phyloP scores from a whole-genome alignment of 2,329 filamentous ascomycete genomes.

The Stagonosporopsis chrysanthemi region DNA sequence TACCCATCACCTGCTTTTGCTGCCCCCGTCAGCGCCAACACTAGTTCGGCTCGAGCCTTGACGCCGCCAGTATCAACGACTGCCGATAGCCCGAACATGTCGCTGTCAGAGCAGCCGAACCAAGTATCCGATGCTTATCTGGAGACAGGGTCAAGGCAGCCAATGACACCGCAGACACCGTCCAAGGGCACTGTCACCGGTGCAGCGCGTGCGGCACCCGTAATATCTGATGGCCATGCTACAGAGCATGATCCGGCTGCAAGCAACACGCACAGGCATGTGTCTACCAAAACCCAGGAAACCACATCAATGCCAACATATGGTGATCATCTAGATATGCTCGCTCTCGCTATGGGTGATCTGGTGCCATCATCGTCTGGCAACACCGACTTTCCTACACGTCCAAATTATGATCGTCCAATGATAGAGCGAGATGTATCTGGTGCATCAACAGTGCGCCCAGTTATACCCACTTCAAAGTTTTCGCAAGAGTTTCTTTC shows the following conservation, averaged over 20 bases:
- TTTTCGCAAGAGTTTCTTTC: slow-evolving; percentile 1
- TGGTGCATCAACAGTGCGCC: slow-evolving; percentile 3
- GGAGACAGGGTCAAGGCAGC: not conserved
- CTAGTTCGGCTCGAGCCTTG: slow-evolving; percentile 2
- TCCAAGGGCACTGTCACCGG: not conserved
- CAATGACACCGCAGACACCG: not conserved
- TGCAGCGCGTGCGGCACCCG: not conserved
- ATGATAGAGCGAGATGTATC: not conserved
- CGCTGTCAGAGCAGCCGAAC: not conserved
- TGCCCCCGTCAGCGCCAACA: slow-evolving; percentile 9
- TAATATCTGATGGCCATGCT: not conserved
- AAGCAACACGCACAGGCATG: too few species aligned
- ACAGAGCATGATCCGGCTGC: too few species aligned
- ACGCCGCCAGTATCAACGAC: slow-evolving; percentile 9
- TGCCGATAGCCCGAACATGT: slow-evolving; percentile 3
- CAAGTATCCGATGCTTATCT: not conserved
- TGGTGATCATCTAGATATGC: not conserved
- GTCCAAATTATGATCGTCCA: slow-evolving; percentile 1
- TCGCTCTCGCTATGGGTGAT: not conserved
- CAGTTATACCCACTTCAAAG: slow-evolving; percentile 11
- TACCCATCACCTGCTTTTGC: slow-evolving; percentile 13
- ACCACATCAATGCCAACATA: too few species aligned
- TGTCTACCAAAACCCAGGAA: too few species aligned
- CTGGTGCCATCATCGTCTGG: not conserved
- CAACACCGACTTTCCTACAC: not conserved